Base-by-base conservation (phyloP, 129 eudicot species). In the Tagetes erecta region DNA sequence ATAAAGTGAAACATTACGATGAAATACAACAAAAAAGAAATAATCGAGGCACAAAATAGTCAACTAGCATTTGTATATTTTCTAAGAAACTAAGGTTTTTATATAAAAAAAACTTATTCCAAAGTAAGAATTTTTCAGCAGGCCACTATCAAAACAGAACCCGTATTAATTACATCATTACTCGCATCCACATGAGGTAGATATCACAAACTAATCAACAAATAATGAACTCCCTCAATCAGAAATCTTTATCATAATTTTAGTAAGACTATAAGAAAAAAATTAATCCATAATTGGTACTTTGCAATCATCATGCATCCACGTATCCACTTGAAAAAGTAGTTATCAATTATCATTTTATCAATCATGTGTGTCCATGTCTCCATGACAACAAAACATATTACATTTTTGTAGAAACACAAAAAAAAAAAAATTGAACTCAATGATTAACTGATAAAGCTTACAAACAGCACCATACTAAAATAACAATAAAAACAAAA, bases 81-180 rank as follows among this genome's bases (percentile, higher is more conserved):
- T 33, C 11, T 36, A 63, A 63, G 30, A 63, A 42, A 30, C 5
- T 56, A 52, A 59, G 38, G 44, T 27, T 33, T 59, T 41, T 13
- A 5, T 8, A 20, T 0, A 0, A 42, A 42, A 41, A 9, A 10
- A 41, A 11, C 6, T 3, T 42, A 39, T 20, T 1, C 31, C 6
- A 12, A 55, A 38, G 12, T 30, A 41, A 3, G 68, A 42, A 58
- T 0, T 30, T 38, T 52, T 34, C 66, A 31, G 42, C 47, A 9
- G 10, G 64, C 38, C 37, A 57, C 64, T 10, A 57, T 70, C 74
- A 70, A 6, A 70, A 70, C 67, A 60, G 9, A 49, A 12, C 13
- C n/a, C 47, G 45, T 59, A 45, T 73, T 37, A 59, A 72, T 13
- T 59, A 56, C 55, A 45, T 45, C 7, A 44, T 33, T 59, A 40